phyloP scores from a whole-genome alignment of 2,329 filamentous ascomycete species.

The Aspergillus jensenii region DNA sequence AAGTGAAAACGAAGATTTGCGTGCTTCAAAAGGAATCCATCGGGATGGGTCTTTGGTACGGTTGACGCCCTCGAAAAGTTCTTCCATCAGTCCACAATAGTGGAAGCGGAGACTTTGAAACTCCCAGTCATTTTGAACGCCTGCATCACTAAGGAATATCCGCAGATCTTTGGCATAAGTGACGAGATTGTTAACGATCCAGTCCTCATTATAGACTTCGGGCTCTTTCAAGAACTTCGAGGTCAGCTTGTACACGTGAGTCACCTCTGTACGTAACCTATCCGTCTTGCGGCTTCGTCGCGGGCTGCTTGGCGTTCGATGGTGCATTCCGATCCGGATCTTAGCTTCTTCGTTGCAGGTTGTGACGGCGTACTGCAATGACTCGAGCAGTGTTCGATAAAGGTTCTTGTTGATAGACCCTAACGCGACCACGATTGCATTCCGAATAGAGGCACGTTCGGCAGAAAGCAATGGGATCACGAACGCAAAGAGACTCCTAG shows the following conservation, averaged over 20 bases:
- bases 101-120: constrained; percentile 89
- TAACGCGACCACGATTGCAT: constrained; percentile 86
- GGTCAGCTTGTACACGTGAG: constrained; percentile 92
- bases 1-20: constrained; percentile 90
- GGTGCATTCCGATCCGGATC: constrained; percentile 71
- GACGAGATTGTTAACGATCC: constrained; percentile 84
- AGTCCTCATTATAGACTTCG: constrained; percentile 80
- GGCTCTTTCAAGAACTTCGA: constrained; percentile 81
- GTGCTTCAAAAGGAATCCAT: constrained; percentile 97
- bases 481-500: constrained; percentile 84
- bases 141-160: constrained; percentile 89
- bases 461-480: constrained; percentile 84
- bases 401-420: constrained; percentile 95
- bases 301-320: constrained; percentile 79
- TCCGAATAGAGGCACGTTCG: constrained; percentile 75
- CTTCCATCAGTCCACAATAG: constrained; percentile 91
- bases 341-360: constrained; percentile 88
- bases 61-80: constrained; percentile 88
- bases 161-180: constrained; percentile 90
- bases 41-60: constrained; percentile 78
- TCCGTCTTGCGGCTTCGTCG: constrained; percentile 82
- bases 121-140: constrained; percentile 91
- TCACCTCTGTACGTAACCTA: constrained; percentile 86
- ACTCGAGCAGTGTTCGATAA: constrained; percentile 86
- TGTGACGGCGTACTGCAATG: constrained; percentile 80